Evolutionary conservation across 2,329 filamentous ascomycete genomes (phyloP), one percentile per base, ranked within the genome.

Genomic region (Fusarium sp.): DNA sequence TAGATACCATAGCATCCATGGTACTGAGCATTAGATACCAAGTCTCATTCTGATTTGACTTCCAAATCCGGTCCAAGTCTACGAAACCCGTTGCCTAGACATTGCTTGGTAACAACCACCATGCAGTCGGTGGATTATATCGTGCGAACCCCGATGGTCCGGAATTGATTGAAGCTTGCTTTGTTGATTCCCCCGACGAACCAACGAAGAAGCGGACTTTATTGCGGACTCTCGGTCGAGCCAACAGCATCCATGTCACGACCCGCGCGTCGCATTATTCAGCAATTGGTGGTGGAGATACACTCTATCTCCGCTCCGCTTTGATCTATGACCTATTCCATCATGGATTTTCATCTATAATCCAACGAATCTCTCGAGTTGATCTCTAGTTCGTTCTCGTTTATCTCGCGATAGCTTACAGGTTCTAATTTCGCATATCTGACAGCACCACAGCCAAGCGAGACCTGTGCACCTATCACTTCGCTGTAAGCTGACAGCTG

Each of bases 261-360:
- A 30, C n/a, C 25, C n/a, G 40, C 40, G 32, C 32, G 32, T 14
- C 37, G 44, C 27, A 71, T 71, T 71, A 71, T 71, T 71, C 64
- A 71, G 68, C 68, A 47, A 37, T 48, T 49, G 27, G 27, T 11
- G 20, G 57, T 41, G 62, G 56, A 52, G 32, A 52, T 37, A 52
- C 42, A 46, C 48, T 40, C 53, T 37, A 68, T 54, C 69, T 71
- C 69, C 68, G 69, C 69, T 69, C 62, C 48, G 52, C 29, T 47
- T 40, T 14, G 41, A 55, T 60, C 56, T 30, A 66, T 67, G 62
- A 61, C 37, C 63, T 30, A 63, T 49, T 22, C 18, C 18, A 29
- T 60, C 14, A 29, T 32, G 10, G 27, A 41, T 25, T 63, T 63
- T 29, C 13, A 52, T 60, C 27, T 45, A 27, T 37, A 61, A 49